Conservation (phyloP, 1,284 basidiomycete species). For the Boletellus deceptivus region DNA sequence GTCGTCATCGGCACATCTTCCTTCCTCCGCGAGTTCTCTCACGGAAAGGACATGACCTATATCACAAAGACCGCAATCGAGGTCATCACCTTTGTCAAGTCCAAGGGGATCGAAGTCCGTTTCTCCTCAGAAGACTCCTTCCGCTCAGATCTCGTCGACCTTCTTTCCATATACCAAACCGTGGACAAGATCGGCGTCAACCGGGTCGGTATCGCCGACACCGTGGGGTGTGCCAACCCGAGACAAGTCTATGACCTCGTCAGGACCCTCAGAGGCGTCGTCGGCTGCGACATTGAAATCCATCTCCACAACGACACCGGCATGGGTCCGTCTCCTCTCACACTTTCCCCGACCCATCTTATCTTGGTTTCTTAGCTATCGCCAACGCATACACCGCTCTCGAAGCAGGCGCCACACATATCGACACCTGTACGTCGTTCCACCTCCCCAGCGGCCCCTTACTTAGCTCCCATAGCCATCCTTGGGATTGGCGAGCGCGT, state of each 20-base stretch:
- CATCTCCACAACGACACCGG: conserved; percentile 99
- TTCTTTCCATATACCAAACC: conserved; percentile 98
- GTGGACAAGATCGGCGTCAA: conserved; percentile 99
- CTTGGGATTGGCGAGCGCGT: conserved; percentile 99
- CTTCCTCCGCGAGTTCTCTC: conserved; percentile 98
- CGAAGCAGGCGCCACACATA: conserved; percentile 98
- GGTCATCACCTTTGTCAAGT: conserved; percentile 99
- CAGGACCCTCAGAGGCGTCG: conserved; percentile 92
- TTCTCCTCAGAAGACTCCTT: conserved; percentile 99
- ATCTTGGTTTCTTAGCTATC: conserved; percentile 63
- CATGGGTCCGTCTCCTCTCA: conserved; percentile 53
- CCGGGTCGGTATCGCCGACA: conserved; percentile 98
- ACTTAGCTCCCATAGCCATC: conserved; percentile 47
- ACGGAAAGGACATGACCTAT: conserved; percentile 99
- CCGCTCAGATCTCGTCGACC: conserved; percentile 98
- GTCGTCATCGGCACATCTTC: conserved; percentile 99
- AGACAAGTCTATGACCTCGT: conserved; percentile 99
- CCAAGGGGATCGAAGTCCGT: conserved; percentile 98
- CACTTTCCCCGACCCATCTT: not conserved
- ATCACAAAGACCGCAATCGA: conserved; percentile 99
- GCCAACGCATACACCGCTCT: conserved; percentile 99
- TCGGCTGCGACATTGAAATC: conserved; percentile 95
- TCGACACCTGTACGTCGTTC: conserved; percentile 81
- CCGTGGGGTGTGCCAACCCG: conserved; percentile 98
- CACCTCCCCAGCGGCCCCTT: not conserved